These are phyloP conservation scores for Rutstroemia sp. DNA, from an alignment of 2,329 filamentous ascomycete species.

Conservation along the genomic window DNA sequence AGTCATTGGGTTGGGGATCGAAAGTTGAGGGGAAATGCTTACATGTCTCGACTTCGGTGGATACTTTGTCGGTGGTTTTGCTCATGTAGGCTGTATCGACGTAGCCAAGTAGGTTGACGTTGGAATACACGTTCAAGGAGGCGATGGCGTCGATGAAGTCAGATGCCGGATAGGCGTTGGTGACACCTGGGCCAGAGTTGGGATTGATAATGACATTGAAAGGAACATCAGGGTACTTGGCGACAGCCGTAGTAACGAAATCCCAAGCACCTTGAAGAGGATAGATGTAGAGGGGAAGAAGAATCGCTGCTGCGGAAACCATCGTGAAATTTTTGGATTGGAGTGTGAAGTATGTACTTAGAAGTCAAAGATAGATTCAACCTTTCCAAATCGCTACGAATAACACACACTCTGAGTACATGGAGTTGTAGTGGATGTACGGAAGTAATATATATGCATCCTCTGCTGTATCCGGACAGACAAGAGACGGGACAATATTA, in stretches of 20 bases:
- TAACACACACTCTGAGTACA: no score
- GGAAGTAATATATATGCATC: no score
- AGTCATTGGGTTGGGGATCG: no score
- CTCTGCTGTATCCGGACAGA: no score
- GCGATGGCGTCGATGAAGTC: not conserved
- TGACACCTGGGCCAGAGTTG: not conserved
- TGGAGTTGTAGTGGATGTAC: no score
- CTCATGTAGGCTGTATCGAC: conserved; percentile 1
- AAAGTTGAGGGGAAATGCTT: not conserved
- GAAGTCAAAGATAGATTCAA: not conserved
- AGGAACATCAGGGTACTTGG: not conserved
- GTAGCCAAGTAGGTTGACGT: conserved; percentile 7
- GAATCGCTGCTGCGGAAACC: conserved; percentile 2
- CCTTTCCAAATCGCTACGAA: no score
- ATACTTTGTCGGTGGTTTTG: not conserved
- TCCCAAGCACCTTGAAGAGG: not conserved
- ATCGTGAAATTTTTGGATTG: not conserved
- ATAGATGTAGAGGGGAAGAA: conserved; percentile 7
- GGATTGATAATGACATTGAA: conserved; percentile 9
- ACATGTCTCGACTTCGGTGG: conserved; percentile 3
- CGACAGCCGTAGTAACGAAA: not conserved
- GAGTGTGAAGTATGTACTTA: not conserved
- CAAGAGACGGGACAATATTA: no score
- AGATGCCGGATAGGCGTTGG: not conserved
- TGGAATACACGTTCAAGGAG: not conserved